These are phyloP conservation scores for Scutellaria minor DNA, from an alignment of 257 asterid genomes.

Conservation along the genomic window DNA sequence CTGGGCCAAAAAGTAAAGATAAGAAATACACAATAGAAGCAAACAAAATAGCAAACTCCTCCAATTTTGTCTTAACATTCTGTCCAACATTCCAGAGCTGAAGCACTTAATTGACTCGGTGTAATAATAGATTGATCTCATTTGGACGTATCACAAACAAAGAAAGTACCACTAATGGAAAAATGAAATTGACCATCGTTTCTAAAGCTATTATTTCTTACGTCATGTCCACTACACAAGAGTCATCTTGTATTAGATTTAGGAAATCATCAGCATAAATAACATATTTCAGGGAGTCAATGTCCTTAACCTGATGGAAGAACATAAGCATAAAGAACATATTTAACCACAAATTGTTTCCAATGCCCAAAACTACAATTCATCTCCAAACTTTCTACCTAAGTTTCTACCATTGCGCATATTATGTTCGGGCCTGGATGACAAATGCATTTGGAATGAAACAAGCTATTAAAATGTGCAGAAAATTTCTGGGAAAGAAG, in stretches of 20 bases:
- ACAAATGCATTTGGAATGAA: conserved; percentile 24
- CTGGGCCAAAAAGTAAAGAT: conserved; percentile 62
- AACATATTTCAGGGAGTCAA: background rate
- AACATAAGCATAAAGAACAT: conserved; percentile 20
- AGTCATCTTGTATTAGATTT: conserved; percentile 27
- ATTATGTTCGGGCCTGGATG: conserved; percentile 14
- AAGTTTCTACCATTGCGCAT: conserved; percentile 8
- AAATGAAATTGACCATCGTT: conserved; percentile 17
- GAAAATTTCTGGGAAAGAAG: conserved; percentile 23
- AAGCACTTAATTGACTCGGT: conserved; percentile 35
- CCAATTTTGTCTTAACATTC: conserved; percentile 44
- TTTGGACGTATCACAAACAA: conserved; percentile 23
- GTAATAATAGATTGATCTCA: conserved; percentile 14
- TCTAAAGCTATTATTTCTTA: conserved; percentile 13
- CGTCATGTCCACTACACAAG: conserved; percentile 25
- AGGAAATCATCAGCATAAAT: conserved; percentile 28
- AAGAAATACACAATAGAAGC: conserved; percentile 58
- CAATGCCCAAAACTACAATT: background rate
- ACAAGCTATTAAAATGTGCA: conserved; percentile 13
- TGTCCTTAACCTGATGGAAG: conserved; percentile 27
- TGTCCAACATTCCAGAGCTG: conserved; percentile 51
- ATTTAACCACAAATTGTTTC: background rate
- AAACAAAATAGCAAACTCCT: conserved; percentile 59
- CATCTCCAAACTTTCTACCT: conserved; percentile 12
- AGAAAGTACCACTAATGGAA: conserved; percentile 24